Conservation (phyloP, 78 protist genomes). For the Dictyostelium citrinum region DNA sequence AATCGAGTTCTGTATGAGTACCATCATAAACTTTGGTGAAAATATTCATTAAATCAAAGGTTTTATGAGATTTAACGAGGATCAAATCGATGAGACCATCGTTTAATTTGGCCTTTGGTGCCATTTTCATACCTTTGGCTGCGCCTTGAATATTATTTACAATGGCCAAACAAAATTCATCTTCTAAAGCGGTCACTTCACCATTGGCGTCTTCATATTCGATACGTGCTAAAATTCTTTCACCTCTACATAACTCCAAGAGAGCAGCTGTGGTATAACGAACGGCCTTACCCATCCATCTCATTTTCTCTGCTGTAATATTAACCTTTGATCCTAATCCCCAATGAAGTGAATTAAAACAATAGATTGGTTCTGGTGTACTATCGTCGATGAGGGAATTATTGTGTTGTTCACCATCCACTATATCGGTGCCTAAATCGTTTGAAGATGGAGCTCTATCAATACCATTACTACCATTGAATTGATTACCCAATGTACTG, state of each 20-base stretch:
- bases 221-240: slow-evolving; percentile 74
- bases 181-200: slow-evolving; percentile 51
- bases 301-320: slow-evolving; percentile 77
- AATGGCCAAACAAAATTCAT: slow-evolving; percentile 74
- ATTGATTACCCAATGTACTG: neutral
- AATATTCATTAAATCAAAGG: slow-evolving; percentile 64
- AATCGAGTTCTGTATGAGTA: slow-evolving; percentile 76
- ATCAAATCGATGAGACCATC: slow-evolving; percentile 79
- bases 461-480: neutral
- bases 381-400: neutral
- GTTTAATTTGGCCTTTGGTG: slow-evolving; percentile 79
- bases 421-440: neutral
- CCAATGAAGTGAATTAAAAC: slow-evolving; percentile 82
- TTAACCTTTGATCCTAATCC: slow-evolving; percentile 77
- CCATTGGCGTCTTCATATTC: slow-evolving; percentile 75
- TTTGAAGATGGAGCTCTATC: neutral
- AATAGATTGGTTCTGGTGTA: slow-evolving; percentile 24
- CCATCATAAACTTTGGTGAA: slow-evolving; percentile 81
- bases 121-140: slow-evolving; percentile 84
- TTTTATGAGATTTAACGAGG: slow-evolving; percentile 49
- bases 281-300: slow-evolving; percentile 84
- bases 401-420: neutral
- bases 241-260: slow-evolving; percentile 66
- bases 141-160: slow-evolving; percentile 79
- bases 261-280: slow-evolving; percentile 80